These are phyloP conservation scores for Amauroascus verrucosus DNA, from an alignment of 2,329 filamentous ascomycete species.

Conservation along the genomic window DNA sequence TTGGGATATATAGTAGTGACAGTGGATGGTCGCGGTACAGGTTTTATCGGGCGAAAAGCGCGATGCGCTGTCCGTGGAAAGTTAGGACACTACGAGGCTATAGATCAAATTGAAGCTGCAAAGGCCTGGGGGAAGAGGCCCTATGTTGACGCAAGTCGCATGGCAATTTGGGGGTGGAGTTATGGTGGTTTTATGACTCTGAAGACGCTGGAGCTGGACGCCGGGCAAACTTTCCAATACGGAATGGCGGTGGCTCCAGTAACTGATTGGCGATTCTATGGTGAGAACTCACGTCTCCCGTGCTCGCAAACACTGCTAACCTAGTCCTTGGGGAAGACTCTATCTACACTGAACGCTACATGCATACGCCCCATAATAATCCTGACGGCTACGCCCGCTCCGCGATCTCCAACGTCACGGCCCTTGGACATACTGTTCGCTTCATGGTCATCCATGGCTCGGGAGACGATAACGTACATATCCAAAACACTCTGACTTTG, in stretches of 20 bases:
- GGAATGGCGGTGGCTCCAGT: constrained; percentile 97
- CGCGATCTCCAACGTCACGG: constrained; percentile 61
- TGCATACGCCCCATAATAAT: constrained; percentile 87
- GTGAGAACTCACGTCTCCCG: constrained; percentile 25
- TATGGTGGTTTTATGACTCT: constrained; percentile 92
- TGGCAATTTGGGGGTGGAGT: constrained; percentile 98
- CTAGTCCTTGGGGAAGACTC: constrained; percentile 44
- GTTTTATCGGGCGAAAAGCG: constrained; percentile 74
- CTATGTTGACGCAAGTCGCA: constrained; percentile 70
- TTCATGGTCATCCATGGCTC: constrained; percentile 94
- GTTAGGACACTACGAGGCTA: constrained; percentile 72
- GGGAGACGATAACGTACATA: constrained; percentile 95
- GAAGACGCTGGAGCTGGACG: constrained; percentile 88
- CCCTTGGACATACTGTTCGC: constrained; percentile 64
- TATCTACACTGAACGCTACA: constrained; percentile 92
- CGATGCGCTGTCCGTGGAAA: constrained; percentile 74
- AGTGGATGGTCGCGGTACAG: constrained; percentile 86
- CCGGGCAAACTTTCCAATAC: constrained; percentile 81
- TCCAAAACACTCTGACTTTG: constrained; percentile 83
- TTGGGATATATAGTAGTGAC: constrained; percentile 92
- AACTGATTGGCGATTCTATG: constrained; percentile 95
- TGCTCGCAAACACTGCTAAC: not conserved
- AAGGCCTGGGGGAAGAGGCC: constrained; percentile 69
- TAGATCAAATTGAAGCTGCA: constrained; percentile 83
- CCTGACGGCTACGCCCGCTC: constrained; percentile 63